Percentiles rank a stretch among this genome's conserved stretches.
These are phyloP conservation scores for Chaetomium strumarium DNA, from an alignment of 2,329 filamentous ascomycete species.

Conservation along the genomic window DNA sequence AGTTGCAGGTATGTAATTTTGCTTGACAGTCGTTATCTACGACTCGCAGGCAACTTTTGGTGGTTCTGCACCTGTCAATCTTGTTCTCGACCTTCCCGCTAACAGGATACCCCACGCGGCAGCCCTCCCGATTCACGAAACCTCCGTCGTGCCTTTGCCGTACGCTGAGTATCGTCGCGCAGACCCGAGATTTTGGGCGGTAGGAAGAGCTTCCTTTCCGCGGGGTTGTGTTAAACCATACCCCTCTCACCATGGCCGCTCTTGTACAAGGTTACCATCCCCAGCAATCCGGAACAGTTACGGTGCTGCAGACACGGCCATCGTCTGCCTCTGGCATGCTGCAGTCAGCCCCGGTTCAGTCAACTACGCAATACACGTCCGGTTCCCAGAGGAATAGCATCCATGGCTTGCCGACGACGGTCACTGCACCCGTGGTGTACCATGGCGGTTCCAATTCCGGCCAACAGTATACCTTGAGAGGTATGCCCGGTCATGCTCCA, in stretches of 20 bases:
- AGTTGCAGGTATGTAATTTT: slow-evolving; percentile 8
- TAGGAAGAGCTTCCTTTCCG: neutral
- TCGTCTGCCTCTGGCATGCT: slow-evolving; percentile 58
- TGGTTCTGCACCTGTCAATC: neutral
- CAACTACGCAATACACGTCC: slow-evolving; percentile 49
- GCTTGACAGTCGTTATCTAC: neutral
- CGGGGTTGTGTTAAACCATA: slow-evolving; percentile 16
- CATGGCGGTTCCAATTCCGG: slow-evolving; percentile 54
- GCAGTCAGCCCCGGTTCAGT: slow-evolving; percentile 44
- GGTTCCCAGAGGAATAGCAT: slow-evolving; percentile 44
- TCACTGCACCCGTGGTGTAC: slow-evolving; percentile 42
- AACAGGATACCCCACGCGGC: neutral
- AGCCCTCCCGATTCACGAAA: neutral
- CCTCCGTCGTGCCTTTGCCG: neutral
- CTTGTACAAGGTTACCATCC: slow-evolving; percentile 70
- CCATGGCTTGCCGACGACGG: slow-evolving; percentile 45
- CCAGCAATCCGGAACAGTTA: slow-evolving; percentile 66
- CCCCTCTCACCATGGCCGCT: slow-evolving; percentile 63
- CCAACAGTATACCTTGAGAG: slow-evolving; percentile 71
- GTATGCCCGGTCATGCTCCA: slow-evolving; percentile 59
- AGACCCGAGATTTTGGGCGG: neutral
- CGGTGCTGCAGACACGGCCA: slow-evolving; percentile 70
- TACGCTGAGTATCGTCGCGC: neutral
- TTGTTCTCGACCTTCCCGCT: neutral
- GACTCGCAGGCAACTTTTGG: neutral